These are phyloP conservation scores for Fusarium aywerte DNA, from an alignment of 2,329 filamentous ascomycete species.

Conservation along the genomic window DNA sequence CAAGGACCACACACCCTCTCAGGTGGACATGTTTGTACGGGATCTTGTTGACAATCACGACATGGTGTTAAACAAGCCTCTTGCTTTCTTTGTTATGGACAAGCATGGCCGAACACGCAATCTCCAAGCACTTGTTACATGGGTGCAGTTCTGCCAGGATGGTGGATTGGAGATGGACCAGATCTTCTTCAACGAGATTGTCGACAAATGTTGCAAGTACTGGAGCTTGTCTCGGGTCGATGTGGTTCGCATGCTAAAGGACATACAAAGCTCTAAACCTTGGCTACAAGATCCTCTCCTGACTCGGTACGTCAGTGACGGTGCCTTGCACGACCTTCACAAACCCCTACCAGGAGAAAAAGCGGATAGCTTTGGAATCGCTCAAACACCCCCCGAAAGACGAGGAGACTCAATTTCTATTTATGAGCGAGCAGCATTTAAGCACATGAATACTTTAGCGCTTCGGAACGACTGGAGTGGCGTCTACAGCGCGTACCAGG, in stretches of 20 bases:
- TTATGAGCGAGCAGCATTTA: conserved; percentile 41
- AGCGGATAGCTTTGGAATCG: conserved; percentile 9
- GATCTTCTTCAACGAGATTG: conserved; percentile 46
- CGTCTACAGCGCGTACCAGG: conserved; percentile 54
- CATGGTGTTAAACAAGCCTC: conserved; percentile 45
- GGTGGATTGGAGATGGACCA: conserved; percentile 46
- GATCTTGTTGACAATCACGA: conserved; percentile 41
- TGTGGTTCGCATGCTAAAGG: conserved; percentile 42
- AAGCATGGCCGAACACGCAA: conserved; percentile 47
- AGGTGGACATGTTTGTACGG: conserved; percentile 48
- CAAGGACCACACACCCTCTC: conserved; percentile 39
- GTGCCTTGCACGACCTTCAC: conserved; percentile 37
- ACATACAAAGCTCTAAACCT: conserved; percentile 43
- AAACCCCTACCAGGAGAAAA: conserved; percentile 35
- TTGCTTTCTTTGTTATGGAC: conserved; percentile 49
- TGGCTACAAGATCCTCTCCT: conserved; percentile 40
- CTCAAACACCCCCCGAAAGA: conserved; percentile 29
- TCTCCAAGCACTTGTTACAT: conserved; percentile 43
- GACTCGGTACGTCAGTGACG: conserved; percentile 34
- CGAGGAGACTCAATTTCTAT: conserved; percentile 36
- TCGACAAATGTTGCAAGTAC: conserved; percentile 48
- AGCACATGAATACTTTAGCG: conserved; percentile 56
- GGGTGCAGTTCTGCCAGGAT: conserved; percentile 50
- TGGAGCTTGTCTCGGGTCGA: conserved; percentile 48
- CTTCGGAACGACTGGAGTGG: conserved; percentile 46